Percentiles rank a stretch among this genome's conserved stretches.
Conservation (phyloP, 78 protist species). For the Anaeramoeba flamelloides region DNA sequence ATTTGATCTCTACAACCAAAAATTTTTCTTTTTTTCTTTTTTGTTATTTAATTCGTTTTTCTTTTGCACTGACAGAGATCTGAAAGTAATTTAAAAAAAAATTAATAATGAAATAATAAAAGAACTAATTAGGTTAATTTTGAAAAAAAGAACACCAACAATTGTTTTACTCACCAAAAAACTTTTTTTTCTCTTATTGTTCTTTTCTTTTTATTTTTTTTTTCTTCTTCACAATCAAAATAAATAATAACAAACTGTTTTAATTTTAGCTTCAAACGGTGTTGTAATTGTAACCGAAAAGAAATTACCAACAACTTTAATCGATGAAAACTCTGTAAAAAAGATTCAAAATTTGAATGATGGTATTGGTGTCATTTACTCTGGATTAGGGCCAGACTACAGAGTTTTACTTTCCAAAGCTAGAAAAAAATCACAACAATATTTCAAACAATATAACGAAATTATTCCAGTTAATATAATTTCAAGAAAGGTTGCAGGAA, state of each 20-base stretch:
- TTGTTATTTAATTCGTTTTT: too few species aligned
- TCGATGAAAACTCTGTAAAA: constrained; percentile 60
- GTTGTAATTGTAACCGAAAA: constrained; percentile 93
- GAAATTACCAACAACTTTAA: constrained; percentile 60
- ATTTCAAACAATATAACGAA: constrained; percentile 76
- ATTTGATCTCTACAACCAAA: too few species aligned
- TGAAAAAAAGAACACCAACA: too few species aligned
- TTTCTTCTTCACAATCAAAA: background rate
- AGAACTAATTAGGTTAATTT: too few species aligned
- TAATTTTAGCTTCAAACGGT: constrained; percentile 75
- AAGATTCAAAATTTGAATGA: constrained; percentile 53
- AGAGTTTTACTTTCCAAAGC: constrained; percentile 68
- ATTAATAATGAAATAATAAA: too few species aligned
- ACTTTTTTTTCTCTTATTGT: too few species aligned
- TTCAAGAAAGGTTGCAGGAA: constrained; percentile 81
- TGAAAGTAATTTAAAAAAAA: too few species aligned
- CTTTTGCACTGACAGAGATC: too few species aligned
- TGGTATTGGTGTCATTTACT: constrained; percentile 67
- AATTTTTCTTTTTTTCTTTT: too few species aligned
- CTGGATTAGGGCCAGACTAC: constrained; percentile 92
- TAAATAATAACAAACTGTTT: background rate
- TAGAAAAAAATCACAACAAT: constrained; percentile 67
- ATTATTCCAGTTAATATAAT: constrained; percentile 55
- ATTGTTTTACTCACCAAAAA: too few species aligned
- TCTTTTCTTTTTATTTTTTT: background rate